A percentile compares a stretch with the other conserved stretches of the same genome.
phyloP scores from a whole-genome alignment of 106 monocot genomes.

The Dendrobium officinale region DNA sequence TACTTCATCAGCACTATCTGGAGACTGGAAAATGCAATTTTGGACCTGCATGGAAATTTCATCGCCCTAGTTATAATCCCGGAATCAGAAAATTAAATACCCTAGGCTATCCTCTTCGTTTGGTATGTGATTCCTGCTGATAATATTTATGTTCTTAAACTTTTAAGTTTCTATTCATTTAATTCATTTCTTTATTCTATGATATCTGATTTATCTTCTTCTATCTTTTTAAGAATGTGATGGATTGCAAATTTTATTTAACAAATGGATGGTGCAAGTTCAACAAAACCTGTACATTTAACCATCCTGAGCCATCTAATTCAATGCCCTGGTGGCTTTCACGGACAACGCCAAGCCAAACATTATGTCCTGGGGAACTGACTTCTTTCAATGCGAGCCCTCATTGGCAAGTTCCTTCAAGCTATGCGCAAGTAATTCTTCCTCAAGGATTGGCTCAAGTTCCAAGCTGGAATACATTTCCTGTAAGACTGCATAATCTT shows the following conservation, averaged over 20 bases:
- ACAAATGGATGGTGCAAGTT: conserved; percentile 92
- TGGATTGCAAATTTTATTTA: conserved; percentile 86
- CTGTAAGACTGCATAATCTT: conserved; percentile 48
- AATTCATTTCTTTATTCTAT: not conserved
- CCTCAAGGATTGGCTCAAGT: conserved; percentile 88
- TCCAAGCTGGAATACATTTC: conserved; percentile 80
- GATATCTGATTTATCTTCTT: conserved; percentile 1
- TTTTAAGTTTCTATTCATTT: not conserved
- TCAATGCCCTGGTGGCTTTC: conserved; percentile 31
- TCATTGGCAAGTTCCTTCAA: conserved; percentile 81
- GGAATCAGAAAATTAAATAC: no score
- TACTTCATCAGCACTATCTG: conserved; percentile 44
- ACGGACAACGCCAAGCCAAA: not conserved
- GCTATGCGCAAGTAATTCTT: conserved; percentile 67
- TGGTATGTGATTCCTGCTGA: conserved; percentile 37
- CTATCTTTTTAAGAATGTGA: conserved; percentile 43
- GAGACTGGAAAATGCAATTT: conserved; percentile 79
- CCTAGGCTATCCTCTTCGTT: conserved; percentile 77
- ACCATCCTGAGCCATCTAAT: conserved; percentile 89
- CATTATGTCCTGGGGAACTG: conserved; percentile 40
- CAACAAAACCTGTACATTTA: conserved; percentile 89
- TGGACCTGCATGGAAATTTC: conserved; percentile 75
- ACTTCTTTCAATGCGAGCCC: conserved; percentile 72
- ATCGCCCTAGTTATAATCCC: conserved; percentile 11
- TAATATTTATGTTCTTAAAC: not conserved